Conservation (phyloP, 768 basidiomycete species). For the Termitomyces sp. region DNA sequence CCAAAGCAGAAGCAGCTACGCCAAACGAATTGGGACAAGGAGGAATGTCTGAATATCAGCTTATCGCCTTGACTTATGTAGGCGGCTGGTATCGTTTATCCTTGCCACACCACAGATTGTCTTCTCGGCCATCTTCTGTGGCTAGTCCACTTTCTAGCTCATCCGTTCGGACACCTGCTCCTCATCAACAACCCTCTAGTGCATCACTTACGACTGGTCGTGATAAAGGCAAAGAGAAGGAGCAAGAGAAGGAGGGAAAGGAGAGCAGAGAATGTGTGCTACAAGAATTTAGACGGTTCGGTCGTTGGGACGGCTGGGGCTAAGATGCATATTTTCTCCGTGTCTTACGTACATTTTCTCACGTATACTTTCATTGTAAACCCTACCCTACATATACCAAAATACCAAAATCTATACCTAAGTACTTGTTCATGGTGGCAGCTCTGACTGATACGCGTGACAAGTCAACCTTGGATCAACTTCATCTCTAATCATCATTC, state of each 20-base stretch:
- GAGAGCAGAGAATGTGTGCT: conserved; percentile 62
- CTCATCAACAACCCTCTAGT: conserved; percentile 48
- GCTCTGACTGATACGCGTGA: conserved; percentile 8
- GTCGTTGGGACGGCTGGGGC: conserved; percentile 88
- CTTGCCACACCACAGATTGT: conserved; percentile 38
- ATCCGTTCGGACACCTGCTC: conserved; percentile 35
- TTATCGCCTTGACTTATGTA: conserved; percentile 79
- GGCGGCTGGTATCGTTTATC: conserved; percentile 92
- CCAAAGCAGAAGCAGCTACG: conserved; percentile 44
- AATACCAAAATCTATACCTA: background rate
- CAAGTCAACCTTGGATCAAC: background rate
- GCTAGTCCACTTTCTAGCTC: conserved; percentile 24
- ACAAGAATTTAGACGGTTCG: conserved; percentile 76
- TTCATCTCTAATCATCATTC: background rate
- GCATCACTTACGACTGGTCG: conserved; percentile 44
- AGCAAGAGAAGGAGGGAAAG: conserved; percentile 50
- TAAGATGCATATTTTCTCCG: conserved; percentile 16
- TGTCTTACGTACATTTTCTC: background rate
- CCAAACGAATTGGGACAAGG: conserved; percentile 25
- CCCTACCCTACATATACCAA: background rate
- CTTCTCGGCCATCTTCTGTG: conserved; percentile 10
- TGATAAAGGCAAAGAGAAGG: conserved; percentile 60
- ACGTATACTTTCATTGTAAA: conserved; percentile 8
- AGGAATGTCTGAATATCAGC: conserved; percentile 53
- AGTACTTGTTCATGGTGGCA: background rate